Base-by-base conservation (phyloP, 305 asterid genomes). In the Fraxinus angustifolia region DNA sequence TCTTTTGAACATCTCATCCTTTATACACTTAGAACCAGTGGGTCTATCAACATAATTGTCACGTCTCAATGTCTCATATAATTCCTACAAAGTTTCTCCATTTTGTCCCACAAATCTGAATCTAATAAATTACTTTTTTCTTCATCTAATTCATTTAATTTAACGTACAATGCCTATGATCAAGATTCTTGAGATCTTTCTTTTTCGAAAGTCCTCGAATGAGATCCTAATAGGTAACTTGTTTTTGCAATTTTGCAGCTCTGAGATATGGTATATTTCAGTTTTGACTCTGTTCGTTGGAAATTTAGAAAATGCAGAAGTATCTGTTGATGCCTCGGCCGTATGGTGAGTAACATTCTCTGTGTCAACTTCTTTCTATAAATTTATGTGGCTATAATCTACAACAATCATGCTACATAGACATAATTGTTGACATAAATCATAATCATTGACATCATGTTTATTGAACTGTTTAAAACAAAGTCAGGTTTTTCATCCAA, bases 271-370 rank as follows among this genome's bases (percentile, higher is more conserved):
- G 92, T 89, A 90, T 68, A 74, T 82, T 38, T 79, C 80, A 84
- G 89, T 85, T 16, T 73, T 90, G 71, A 87, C 91, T 75, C 81
- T 90, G 3, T 83, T 88, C 35, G 92, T 93, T 77, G 96, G 96
- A 56, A 82, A 85, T 82, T 67, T 89, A 16, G 86, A 87, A 82
- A 88, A 92, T 75, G 96, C 96, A 28, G 92, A 89, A 79, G 75
- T 92, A 77, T 84, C 96, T 4, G 85, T 92, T 0, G 96, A 89
- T 83, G 92, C 96, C 30, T 78, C 88, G 75, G 87, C 96, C n/a
- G 85, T 89, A 76, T 92, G 94, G 96, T 90, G 56, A 86, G 89
- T 50, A 50, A 12, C 14, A 1, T 33, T 40, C 12, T 31, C 31
- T 31, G 31, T 31, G 4, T 70, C 42, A 70, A 70, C 75, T 31